These are phyloP conservation scores for Poa annua DNA, from an alignment of 176 grass and related monocot species.

Conservation along the genomic window DNA sequence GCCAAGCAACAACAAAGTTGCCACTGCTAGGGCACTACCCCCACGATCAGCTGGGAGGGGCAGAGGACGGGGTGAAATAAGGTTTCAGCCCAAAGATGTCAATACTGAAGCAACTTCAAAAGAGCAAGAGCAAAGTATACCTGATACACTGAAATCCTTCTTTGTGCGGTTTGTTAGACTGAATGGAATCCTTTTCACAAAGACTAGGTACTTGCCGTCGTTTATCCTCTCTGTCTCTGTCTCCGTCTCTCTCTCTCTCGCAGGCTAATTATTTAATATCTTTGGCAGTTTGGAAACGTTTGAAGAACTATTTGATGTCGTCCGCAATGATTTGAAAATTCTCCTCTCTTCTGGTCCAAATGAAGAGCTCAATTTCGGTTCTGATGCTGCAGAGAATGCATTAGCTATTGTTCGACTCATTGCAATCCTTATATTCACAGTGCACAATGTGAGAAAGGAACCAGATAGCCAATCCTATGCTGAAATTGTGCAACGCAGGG, in stretches of 20 bases:
- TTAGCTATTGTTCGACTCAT: conserved; percentile 60
- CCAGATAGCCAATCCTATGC: conserved; percentile 74
- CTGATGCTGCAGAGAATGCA: conserved; percentile 72
- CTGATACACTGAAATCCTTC: conserved; percentile 74
- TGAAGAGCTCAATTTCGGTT: conserved; percentile 79
- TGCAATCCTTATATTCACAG: conserved; percentile 88
- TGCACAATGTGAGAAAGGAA: conserved; percentile 83
- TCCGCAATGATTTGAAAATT: conserved; percentile 65
- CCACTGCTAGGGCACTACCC: conserved; percentile 44
- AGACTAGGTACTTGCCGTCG: conserved; percentile 52
- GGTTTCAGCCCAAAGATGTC: conserved; percentile 61
- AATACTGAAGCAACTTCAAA: conserved; percentile 51
- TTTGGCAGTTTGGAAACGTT: conserved; percentile 88
- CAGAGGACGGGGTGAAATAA: conserved; percentile 69
- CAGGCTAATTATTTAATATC: background rate
- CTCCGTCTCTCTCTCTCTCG: background rate
- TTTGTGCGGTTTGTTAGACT: conserved; percentile 84
- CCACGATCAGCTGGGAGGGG: conserved; percentile 65
- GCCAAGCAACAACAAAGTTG: conserved; percentile 57
- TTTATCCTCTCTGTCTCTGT: background rate
- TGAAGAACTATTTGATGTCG: conserved; percentile 64
- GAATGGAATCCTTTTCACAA: conserved; percentile 92
- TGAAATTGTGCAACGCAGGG: conserved; percentile 76
- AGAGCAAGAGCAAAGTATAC: conserved; percentile 51
- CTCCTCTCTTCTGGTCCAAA: conserved; percentile 82